Percentiles rank a stretch among this genome's conserved stretches.
These are phyloP conservation scores for Clonostachys byssicola DNA, from an alignment of 2,329 filamentous ascomycete genomes.

Conservation along the genomic window DNA sequence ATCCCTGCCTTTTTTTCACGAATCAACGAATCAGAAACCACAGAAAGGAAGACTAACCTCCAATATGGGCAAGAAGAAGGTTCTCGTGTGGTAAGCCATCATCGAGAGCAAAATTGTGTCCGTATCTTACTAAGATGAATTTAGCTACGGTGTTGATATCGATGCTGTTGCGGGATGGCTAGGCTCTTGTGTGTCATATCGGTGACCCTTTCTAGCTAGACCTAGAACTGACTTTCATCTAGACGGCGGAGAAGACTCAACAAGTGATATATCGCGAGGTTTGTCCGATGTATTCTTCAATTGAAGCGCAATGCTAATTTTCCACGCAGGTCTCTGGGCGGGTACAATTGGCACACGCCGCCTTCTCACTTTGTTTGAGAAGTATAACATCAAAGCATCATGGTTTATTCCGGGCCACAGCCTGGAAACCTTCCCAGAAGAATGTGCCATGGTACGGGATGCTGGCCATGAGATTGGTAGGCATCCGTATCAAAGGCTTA, in stretches of 20 bases:
- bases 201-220: too few relatives aligned
- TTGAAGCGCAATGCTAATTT: slow-evolving; percentile 39
- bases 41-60: background rate
- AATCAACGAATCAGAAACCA: too few relatives aligned
- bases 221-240: too few relatives aligned
- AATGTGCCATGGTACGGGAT: slow-evolving; percentile 31
- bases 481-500: slow-evolving; percentile 36
- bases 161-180: slow-evolving; percentile 49
- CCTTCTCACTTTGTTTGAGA: slow-evolving; percentile 39
- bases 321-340: slow-evolving; percentile 45
- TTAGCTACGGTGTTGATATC: slow-evolving; percentile 32
- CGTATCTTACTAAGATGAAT: background rate
- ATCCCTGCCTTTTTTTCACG: too few relatives aligned
- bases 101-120: background rate
- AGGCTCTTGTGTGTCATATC: slow-evolving; percentile 26
- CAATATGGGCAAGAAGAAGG: slow-evolving; percentile 15
- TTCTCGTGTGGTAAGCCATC: slow-evolving; percentile 11
- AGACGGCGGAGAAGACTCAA: slow-evolving; percentile 2
- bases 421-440: slow-evolving; percentile 39
- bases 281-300: slow-evolving; percentile 12
- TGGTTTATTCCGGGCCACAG: slow-evolving; percentile 49
- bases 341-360: slow-evolving; percentile 44
- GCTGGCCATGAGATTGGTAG: slow-evolving; percentile 36
- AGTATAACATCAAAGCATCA: slow-evolving; percentile 38
- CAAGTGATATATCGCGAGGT: slow-evolving; percentile 1